These are phyloP conservation scores for Alternaria panax DNA, from an alignment of 2,329 filamentous ascomycete genomes.

Conservation along the genomic window DNA sequence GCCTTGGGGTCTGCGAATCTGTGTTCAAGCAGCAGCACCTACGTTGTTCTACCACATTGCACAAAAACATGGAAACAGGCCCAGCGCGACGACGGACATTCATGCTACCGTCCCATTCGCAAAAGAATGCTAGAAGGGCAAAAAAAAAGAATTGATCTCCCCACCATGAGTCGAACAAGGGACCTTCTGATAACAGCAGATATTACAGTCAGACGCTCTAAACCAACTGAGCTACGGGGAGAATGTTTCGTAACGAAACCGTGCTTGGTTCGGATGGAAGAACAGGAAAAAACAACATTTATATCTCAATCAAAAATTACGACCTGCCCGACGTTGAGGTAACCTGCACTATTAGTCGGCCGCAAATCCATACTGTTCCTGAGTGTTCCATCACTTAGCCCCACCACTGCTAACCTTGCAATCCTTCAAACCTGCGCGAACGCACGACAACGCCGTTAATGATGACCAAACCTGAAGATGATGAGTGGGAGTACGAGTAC, in stretches of 20 bases:
- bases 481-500: slow-evolving; percentile 71
- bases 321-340: too few species aligned
- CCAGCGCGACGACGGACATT: not conserved
- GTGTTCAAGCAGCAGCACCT: not conserved
- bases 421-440: not conserved
- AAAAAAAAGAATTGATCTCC: slow-evolving; percentile 35
- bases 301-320: too few species aligned
- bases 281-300: rapidly evolving
- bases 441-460: slow-evolving; percentile 5
- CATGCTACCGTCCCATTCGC: not conserved
- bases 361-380: not conserved
- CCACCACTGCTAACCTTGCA: not conserved
- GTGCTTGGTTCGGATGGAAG: slow-evolving; percentile 19
- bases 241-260: slow-evolving; percentile 16
- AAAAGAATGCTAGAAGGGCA: not conserved
- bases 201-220: slow-evolving; percentile 50
- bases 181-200: slow-evolving; percentile 46
- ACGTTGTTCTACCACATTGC: too few species aligned
- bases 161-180: slow-evolving; percentile 43
- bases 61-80: not conserved
- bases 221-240: slow-evolving; percentile 46
- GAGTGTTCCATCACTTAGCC: not conserved
- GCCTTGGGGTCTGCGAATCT: not conserved
- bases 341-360: too few species aligned
- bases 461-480: slow-evolving; percentile 41